These are phyloP conservation scores for Curvularia hawaiiensis DNA, from an alignment of 2,329 filamentous ascomycete species.

Conservation along the genomic window DNA sequence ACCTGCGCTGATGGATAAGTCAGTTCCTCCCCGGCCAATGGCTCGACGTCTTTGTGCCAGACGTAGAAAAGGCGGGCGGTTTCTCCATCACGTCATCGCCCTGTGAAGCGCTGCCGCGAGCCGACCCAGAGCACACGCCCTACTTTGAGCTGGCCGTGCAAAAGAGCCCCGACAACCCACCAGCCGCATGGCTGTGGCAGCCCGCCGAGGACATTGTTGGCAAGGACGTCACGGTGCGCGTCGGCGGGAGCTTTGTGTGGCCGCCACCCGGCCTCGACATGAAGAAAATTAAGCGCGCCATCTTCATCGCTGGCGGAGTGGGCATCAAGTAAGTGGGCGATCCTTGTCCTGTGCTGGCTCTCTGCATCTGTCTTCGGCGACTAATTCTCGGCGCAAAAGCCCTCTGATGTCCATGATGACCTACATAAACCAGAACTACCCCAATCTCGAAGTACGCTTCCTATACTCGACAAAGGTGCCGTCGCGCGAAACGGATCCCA, in stretches of 20 bases:
- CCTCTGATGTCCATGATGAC: constrained; percentile 77
- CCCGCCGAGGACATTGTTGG: constrained; percentile 61
- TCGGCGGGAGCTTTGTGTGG: constrained; percentile 83
- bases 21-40: constrained; percentile 83
- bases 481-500: constrained; percentile 33
- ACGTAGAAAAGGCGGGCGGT: constrained; percentile 72
- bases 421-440: constrained; percentile 57
- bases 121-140: constrained; percentile 32
- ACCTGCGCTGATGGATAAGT: constrained; percentile 37
- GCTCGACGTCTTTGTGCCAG: constrained; percentile 81
- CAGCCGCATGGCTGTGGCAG: constrained; percentile 77
- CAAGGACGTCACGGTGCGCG: constrained; percentile 66
- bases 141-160: constrained; percentile 83
- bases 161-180: constrained; percentile 69
- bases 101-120: constrained; percentile 52
- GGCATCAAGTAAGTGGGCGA: constrained; percentile 70
- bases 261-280: constrained; percentile 63
- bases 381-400: constrained; percentile 34
- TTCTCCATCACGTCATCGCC: constrained; percentile 88
- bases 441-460: constrained; percentile 57
- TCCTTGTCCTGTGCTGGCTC: not conserved
- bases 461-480: constrained; percentile 65
- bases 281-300: constrained; percentile 59
- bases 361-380: not conserved
- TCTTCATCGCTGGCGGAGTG: constrained; percentile 81